Evolutionary conservation across 2,329 filamentous ascomycete species (phyloP), one percentile per base, ranked within the genome.

Genomic region (Penicillium sp.): DNA sequence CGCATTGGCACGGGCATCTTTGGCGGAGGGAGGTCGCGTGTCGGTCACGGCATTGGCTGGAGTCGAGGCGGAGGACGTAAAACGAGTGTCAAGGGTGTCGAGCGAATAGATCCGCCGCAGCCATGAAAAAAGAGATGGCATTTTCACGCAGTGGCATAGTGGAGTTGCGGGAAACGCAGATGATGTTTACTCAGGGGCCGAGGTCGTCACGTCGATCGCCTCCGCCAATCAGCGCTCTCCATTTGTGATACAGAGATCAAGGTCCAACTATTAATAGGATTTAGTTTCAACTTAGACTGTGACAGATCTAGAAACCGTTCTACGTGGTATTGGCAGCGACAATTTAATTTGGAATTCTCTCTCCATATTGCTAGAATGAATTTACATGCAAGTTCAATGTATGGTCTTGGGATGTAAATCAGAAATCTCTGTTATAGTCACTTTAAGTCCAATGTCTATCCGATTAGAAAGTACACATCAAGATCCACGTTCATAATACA

Each of bases 41-140:
- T 80, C 74, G 42, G 76, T 63, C 39, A 75, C 69, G 26, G 72
- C 66, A 55, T 74, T 74, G 62, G 83, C 81, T 23, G 87, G 78
- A 14, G 79, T 79, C 16, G 74, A 77, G 20, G 87, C 79, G 8
- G 85, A 74, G 35, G 75, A 82, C 17, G 81, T 82, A 62, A 94
- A 81, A 45, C 82, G 77, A 37, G 79, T 82, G 63, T 85, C 82
- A 50, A 85, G 74, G 14, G 79, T 84, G 52, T 82, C 77, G 39
- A 81, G 71, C 39, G 77, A 77, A 61, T 80, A 82, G 13, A 82
- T 64, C 47, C 69, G 69, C 52, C 69, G 67, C 38, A 77, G 50
- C 57, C 67, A 72, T 43, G 63, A 57, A 37, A 75, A 55, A 38
- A 65, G 55, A 55, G 54, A 58, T 47, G 66, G 68, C 68, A 71